Base-by-base conservation (phyloP, 164 flowering plant genomes). In the Chloranthus sessilifolius region DNA sequence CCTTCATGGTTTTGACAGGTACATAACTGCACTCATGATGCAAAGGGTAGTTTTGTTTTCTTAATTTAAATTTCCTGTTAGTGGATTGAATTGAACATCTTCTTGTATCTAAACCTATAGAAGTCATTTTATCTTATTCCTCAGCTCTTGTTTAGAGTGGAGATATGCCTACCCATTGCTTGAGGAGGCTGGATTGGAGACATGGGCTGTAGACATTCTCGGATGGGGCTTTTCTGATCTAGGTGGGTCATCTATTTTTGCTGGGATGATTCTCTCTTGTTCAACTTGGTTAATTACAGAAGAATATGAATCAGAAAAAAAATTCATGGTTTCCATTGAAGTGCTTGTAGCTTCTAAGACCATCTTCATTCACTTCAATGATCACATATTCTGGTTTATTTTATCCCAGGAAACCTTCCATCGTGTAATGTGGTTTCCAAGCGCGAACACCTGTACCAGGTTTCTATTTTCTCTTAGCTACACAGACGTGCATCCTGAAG, bases 201-300 rank as follows among this genome's bases (percentile, higher is more conserved):
- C 85, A 17, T 92, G 99, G 99, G 95, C 91, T 28, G 49, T 88
- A 37, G 99, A 92, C 54, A 61, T 92, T 63, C 91, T 92, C 53
- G 99, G 99, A 5, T 92, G 99, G 99, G 99, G 96, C 24, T 92
- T 92, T 74, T 82, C 84, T 63, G 91, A 85, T 68, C 70, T 92
- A 65, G 94, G 96, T 86, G 41, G 47, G 71, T 59, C 45, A 26
- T 40, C n/a, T n/a, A 28, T 7, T 25, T 19, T 21, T 34, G 35
- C 14, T 52, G 7, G 27, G 7, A 12, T 10, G 24, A 19, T 27
- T 41, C 14, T 21, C 3, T 21, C 29, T 50, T 56, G 27, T 6
- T 16, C 22, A 4, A 28, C 38, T 24, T 51, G 43, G 15, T 20
- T 31, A 14, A 9, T 8, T 7, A 16, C 15, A 28, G n/a, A n/a